phyloP scores from a whole-genome alignment of 208 protist genomes.

The Trypanosoma lewisi region DNA sequence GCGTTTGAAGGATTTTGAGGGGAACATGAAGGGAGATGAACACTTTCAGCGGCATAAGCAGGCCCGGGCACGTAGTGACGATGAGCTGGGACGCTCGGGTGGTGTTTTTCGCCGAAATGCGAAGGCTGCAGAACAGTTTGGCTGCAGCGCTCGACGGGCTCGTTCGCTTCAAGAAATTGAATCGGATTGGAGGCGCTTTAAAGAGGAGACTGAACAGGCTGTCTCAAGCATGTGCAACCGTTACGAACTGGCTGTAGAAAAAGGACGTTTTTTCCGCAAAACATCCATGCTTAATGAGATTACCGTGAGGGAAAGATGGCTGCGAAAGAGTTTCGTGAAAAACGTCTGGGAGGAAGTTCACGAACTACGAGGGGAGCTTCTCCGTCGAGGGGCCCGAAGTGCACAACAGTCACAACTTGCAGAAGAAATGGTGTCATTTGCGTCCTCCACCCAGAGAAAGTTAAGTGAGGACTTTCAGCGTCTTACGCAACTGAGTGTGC shows the following conservation, averaged over 20 bases:
- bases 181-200: constrained; percentile 61
- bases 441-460: constrained; percentile 76
- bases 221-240: constrained; percentile 86
- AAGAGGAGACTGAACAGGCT: constrained; percentile 63
- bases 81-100: constrained; percentile 73
- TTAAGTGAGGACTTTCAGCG: constrained; percentile 88
- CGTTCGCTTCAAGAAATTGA: constrained; percentile 80
- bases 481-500: constrained; percentile 77
- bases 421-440: constrained; percentile 88
- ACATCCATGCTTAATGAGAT: constrained; percentile 83
- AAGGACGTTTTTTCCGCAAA: constrained; percentile 83
- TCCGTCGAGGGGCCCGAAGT: constrained; percentile 82
- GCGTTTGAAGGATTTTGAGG: constrained; percentile 62
- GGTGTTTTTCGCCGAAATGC: constrained; percentile 65
- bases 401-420: constrained; percentile 88
- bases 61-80: constrained; percentile 57
- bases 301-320: constrained; percentile 82
- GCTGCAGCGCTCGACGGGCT: constrained; percentile 21
- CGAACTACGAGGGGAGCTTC: constrained; percentile 82
- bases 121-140: constrained; percentile 36
- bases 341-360: constrained; percentile 88
- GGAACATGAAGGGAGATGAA: constrained; percentile 47
- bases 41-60: constrained; percentile 68
- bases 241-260: constrained; percentile 85
- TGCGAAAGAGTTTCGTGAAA: constrained; percentile 87